Evolutionary conservation across 805 yeast genomes (phyloP).

Genomic region (Ogataea pilisensis): DNA sequence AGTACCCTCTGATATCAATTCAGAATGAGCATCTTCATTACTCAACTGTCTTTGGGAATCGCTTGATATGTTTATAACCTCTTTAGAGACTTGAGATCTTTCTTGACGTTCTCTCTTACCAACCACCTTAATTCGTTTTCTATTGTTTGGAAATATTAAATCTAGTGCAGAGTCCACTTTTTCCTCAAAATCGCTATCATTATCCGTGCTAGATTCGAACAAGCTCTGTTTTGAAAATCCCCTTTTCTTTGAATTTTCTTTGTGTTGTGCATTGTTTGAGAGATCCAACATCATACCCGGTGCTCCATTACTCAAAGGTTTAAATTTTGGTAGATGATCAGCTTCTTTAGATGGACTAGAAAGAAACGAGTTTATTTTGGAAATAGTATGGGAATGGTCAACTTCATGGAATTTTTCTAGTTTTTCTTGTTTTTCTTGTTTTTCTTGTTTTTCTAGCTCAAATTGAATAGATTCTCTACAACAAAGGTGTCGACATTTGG

Average conservation of each 20-base stretch:
- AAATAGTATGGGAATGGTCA: background rate
- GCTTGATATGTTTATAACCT: too few relatives aligned
- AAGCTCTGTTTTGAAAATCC: background rate
- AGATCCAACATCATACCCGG: background rate
- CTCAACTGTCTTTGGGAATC: too few relatives aligned
- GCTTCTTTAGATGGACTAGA: background rate
- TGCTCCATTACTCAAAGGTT: background rate
- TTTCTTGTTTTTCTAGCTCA: background rate
- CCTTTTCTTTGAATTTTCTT: too few relatives aligned
- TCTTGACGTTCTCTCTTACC: background rate
- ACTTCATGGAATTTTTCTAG: too few relatives aligned
- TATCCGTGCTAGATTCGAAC: background rate
- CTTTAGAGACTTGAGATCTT: too few relatives aligned
- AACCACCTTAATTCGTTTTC: background rate
- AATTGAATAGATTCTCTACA: slow-evolving; percentile 16
- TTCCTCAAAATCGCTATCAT: background rate
- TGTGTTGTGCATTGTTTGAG: too few relatives aligned
- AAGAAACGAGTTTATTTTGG: background rate
- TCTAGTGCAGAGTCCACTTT: too few relatives aligned
- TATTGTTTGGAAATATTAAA: background rate
- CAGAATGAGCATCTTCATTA: too few relatives aligned
- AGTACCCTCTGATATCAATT: too few relatives aligned
- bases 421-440: background rate
- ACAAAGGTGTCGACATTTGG: slow-evolving; percentile 36
- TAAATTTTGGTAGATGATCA: background rate